phyloP scores from a whole-genome alignment of 2,329 filamentous ascomycete genomes.

The Penicillium aurantiogriseum region DNA sequence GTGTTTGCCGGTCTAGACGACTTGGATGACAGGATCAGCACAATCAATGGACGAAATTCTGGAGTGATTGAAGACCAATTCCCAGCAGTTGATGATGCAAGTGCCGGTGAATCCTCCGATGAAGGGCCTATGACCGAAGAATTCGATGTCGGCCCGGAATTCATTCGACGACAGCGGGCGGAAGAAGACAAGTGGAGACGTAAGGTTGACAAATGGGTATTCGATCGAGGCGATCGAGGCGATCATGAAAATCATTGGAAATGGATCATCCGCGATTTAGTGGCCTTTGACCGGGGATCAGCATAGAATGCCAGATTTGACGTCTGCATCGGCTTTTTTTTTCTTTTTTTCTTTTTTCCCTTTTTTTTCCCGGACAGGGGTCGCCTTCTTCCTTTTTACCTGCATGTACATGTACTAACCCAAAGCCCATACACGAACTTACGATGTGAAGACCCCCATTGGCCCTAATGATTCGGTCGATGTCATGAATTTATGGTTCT shows the following conservation, averaged over 20 bases:
- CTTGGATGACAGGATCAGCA: constrained; percentile 64
- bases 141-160: constrained; percentile 95
- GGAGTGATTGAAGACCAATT: constrained; percentile 29
- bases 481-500: constrained; percentile 20
- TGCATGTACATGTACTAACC: constrained; percentile 1
- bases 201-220: constrained; percentile 83
- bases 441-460: constrained; percentile 19
- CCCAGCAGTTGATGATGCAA: constrained; percentile 38
- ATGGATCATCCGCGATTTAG: constrained; percentile 65
- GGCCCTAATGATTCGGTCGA: constrained; percentile 19
- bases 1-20: constrained; percentile 95
- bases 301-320: background rate
- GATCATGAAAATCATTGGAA: constrained; percentile 61
- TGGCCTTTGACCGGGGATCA: constrained; percentile 28
- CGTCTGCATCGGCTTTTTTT: background rate
- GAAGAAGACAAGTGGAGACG: constrained; percentile 90
- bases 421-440: constrained; percentile 20
- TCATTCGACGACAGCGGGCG: constrained; percentile 80
- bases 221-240: constrained; percentile 51
- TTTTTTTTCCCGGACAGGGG: background rate
- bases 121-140: constrained; percentile 91
- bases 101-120: constrained; percentile 53
- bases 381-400: background rate
- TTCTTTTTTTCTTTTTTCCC: background rate
- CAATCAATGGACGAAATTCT: constrained; percentile 21